Base-by-base conservation (phyloP, 2,329 filamentous ascomycete species). In the Pezicula radicicola region DNA sequence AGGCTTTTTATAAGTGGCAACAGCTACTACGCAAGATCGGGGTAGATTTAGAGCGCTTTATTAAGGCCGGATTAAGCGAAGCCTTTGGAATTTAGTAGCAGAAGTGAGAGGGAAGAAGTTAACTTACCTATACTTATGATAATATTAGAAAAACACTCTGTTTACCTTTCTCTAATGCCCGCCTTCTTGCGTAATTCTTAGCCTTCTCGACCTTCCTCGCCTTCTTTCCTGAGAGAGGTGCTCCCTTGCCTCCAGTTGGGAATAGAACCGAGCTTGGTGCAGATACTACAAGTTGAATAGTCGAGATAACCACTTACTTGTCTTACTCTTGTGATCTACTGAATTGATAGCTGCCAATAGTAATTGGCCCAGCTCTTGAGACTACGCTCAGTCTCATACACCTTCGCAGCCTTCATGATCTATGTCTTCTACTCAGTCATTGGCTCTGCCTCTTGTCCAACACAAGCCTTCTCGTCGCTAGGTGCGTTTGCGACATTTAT, bases 321-420 rank as follows among this genome's bases (percentile, higher is more conserved):
- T n/a, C n/a, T n/a, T n/a, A n/a, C n/a, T n/a, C n/a, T n/a, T n/a
- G n/a, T n/a, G n/a, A n/a, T n/a, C n/a, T n/a, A n/a, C n/a, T n/a
- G n/a, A n/a, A n/a, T n/a, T n/a, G n/a, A n/a, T n/a, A n/a, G n/a
- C n/a, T n/a, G n/a, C n/a, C n/a, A n/a, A n/a, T n/a, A n/a, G n/a
- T n/a, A n/a, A n/a, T 74, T 75, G 16, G 83, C 72, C 89, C 91
- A 95, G 50, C 84, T 81, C 41, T 79, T 75, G 50, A 96, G 67
- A 57, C 86, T 87, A 63, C 78, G 79, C 45, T 76, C 75, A 2
- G 84, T 80, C 62, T 79, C 79, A 55, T 72, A 69, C 50, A 73
- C 76, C 57, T 86, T 88, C 63, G 89, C 89, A 43, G 91, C 91
- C 76, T 92, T 92, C 90, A 97, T 96, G 65, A 96, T 91, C 93